Evolutionary conservation across 2,329 filamentous ascomycete species (phyloP), one percentile per base, ranked within the genome.

Genomic region (Colletotrichum musae): DNA sequence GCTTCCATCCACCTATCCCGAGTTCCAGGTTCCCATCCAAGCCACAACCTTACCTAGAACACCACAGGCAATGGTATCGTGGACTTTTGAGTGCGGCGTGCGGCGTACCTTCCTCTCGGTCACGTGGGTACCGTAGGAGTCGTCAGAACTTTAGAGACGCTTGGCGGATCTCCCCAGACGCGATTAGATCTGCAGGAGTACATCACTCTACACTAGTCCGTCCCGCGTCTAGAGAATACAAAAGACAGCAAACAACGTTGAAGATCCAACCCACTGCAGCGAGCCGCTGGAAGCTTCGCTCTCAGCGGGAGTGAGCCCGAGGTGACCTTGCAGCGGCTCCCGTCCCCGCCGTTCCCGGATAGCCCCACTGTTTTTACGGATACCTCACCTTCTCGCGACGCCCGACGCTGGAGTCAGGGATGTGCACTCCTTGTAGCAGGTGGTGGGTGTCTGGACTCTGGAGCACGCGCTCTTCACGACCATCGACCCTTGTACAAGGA

Each of bases 311-410:
- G 4, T 7, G 26, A 24, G 21, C 21, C 21, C 21, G 21, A 53
- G 47, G 24, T 16, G 52, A 53, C 47, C 65, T 53, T 64, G 65
- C 60, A 68, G 64, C 64, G 45, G 52, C 53, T 65, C 21, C 61
- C 32, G 41, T 68, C 48, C 47, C 57, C 57, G 61, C 51, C 61
- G 18, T 12, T 65, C 41, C 54, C 54, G 54, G 18, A n/a, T 15
- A 45, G 32, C 53, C 48, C 66, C 66, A 41, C 66, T 65, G 41
- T 59, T 56, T 50, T 50, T 43, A 43, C 41, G 41, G 41, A 43
- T 43, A 13, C 32, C 32, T 36, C 7, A 36, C 41, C 4, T 43
- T 43, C 41, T 2, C 13, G 41, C 41, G 5, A 6, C 41, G 13
- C 16, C 16, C 10, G 41, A 12, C 16, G 13, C 24, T 12, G 24